A percentile compares a stretch with the other conserved stretches of the same genome.
These are phyloP conservation scores for Barbatosphaeria neglecta DNA, from an alignment of 495 filamentous ascomycete species.

Conservation along the genomic window DNA sequence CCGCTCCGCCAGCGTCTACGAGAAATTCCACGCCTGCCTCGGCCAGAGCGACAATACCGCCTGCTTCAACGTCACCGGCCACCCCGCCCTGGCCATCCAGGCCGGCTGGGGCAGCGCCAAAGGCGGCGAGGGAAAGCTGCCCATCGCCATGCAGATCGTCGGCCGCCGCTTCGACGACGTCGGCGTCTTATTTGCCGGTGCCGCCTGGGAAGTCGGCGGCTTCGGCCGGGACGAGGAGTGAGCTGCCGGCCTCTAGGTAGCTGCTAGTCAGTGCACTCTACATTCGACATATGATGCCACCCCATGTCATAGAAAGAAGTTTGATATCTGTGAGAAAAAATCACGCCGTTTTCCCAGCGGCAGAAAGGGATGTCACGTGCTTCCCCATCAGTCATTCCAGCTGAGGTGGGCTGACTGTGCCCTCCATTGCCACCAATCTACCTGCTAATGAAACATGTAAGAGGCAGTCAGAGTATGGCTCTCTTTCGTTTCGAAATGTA, in stretches of 20 bases:
- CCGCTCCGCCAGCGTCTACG: conserved; percentile 1
- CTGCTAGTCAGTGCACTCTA: too few relatives aligned
- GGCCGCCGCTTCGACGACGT: conserved; percentile 31
- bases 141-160: conserved; percentile 42
- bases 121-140: conserved; percentile 26
- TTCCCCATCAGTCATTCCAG: too few relatives aligned
- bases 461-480: too few relatives aligned
- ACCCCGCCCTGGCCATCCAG: conserved; percentile 39
- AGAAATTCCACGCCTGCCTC: conserved; percentile 23
- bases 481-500: too few relatives aligned
- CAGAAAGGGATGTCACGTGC: too few relatives aligned
- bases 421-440: too few relatives aligned
- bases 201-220: conserved; percentile 29
- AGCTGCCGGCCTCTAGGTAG: not conserved
- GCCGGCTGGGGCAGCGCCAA: conserved; percentile 26
- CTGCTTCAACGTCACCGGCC: conserved; percentile 43
- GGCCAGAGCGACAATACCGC: conserved; percentile 38
- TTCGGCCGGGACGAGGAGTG: conserved; percentile 7
- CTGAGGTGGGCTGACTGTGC: too few relatives aligned
- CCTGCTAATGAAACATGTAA: too few relatives aligned
- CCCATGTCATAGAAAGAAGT: too few relatives aligned
- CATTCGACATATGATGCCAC: too few relatives aligned
- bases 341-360: too few relatives aligned
- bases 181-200: conserved; percentile 23
- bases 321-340: too few relatives aligned